Evolutionary conservation across 306 rosid species (phyloP).

Genomic region (Prosopis cineraria): DNA sequence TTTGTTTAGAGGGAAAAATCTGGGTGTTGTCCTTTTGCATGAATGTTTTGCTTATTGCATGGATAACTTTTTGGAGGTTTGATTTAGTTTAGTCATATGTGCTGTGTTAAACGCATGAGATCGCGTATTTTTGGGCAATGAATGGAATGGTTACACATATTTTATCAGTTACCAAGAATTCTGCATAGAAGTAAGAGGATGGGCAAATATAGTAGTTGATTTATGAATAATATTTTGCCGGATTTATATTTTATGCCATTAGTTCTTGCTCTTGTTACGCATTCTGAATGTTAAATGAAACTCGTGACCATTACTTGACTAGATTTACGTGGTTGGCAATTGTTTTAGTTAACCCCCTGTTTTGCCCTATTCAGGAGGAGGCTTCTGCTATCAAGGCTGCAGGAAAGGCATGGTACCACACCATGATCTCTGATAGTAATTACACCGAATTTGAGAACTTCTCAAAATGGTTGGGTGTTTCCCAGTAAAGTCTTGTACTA

Average conservation of each 20-base stretch:
- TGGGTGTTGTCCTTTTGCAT: background rate
- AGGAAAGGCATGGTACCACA: slow-evolving; percentile 65
- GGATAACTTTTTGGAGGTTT: background rate
- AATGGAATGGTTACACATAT: background rate
- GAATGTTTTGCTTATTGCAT: background rate
- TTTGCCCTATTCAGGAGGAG: slow-evolving; percentile 52
- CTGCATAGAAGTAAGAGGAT: background rate
- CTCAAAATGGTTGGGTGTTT: slow-evolving; percentile 67
- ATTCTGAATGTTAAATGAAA: background rate
- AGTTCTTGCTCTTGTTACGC: background rate
- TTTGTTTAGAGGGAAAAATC: background rate
- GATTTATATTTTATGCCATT: background rate
- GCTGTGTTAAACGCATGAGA: background rate
- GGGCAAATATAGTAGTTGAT: background rate
- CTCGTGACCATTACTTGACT: background rate
- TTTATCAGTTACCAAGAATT: background rate
- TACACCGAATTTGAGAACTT: slow-evolving; percentile 64
- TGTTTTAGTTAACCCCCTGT: background rate
- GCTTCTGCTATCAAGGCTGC: slow-evolving; percentile 54
- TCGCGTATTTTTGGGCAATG: background rate
- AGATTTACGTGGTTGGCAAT: background rate
- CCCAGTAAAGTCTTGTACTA: slow-evolving; percentile 44
- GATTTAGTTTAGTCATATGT: too few relatives aligned
- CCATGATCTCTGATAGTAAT: slow-evolving; percentile 68
- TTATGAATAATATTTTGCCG: background rate